Evolutionary conservation across 768 basidiomycete species (phyloP).

Genomic region (Boletus fagicola): DNA sequence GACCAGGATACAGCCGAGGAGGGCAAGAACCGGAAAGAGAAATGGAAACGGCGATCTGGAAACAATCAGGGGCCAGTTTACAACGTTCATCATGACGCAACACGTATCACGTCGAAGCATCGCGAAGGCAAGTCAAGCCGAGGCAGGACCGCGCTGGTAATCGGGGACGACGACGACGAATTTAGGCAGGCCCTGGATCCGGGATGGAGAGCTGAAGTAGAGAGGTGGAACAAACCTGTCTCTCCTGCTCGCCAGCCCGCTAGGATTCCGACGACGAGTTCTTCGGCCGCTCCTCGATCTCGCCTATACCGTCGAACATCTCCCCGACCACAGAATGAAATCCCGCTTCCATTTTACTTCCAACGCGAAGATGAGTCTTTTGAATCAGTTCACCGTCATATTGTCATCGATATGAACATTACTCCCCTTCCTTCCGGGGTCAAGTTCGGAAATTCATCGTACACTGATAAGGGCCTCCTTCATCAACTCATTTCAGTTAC

Average conservation of each 20-base stretch:
- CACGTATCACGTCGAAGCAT: conserved; percentile 36
- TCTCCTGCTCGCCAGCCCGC: conserved; percentile 14
- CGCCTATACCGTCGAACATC: conserved; percentile 17
- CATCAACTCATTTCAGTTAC: conserved; percentile 50
- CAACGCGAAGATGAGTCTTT: conserved; percentile 10
- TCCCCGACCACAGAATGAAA: conserved; percentile 9
- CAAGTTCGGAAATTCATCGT: conserved; percentile 50
- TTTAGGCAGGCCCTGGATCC: conserved; percentile 45
- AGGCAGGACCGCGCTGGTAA: conserved; percentile 33
- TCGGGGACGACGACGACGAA: conserved; percentile 43
- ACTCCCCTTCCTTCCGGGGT: conserved; percentile 48
- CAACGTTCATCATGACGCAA: conserved; percentile 37
- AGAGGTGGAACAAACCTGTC: conserved; percentile 31
- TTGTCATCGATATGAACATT: conserved; percentile 53
- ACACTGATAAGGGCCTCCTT: conserved; percentile 60
- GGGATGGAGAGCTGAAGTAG: conserved; percentile 32
- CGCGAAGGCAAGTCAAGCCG: conserved; percentile 7
- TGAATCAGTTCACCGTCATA: conserved; percentile 14
- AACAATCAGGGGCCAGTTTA: conserved; percentile 36
- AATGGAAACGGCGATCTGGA: conserved; percentile 28
- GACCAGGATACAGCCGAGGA: conserved; percentile 7
- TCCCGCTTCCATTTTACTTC: conserved; percentile 17
- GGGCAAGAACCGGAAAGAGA: conserved; percentile 22
- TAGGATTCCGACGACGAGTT: conserved; percentile 2
- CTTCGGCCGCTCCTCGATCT: conserved; percentile 7